A percentile compares a stretch with the other conserved stretches of the same genome.
phyloP scores from a whole-genome alignment of 2,329 filamentous ascomycete genomes.

The Tolypocladium amazonense region DNA sequence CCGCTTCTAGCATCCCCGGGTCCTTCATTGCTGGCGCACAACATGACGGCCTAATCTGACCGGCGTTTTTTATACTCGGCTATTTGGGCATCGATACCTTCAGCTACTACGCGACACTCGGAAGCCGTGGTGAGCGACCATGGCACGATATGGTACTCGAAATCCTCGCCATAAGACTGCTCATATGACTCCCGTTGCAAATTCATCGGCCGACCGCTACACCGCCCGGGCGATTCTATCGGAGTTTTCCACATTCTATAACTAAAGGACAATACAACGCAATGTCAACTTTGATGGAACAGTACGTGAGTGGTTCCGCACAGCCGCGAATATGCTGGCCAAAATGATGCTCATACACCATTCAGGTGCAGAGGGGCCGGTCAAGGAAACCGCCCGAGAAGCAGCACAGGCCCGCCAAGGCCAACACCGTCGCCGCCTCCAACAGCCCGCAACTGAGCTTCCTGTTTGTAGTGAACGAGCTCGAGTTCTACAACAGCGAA shows the following conservation, averaged over 20 bases:
- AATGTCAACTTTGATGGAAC: not conserved
- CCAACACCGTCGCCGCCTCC: not conserved
- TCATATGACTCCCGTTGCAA: not conserved
- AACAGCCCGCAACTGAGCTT: conserved; percentile 15
- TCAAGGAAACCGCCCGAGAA: not conserved
- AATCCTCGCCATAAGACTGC: not conserved
- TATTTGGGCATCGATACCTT: conserved; percentile 13
- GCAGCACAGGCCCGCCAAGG: not conserved
- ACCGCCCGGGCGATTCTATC: not conserved
- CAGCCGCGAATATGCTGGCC: not conserved
- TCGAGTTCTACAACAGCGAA: conserved; percentile 11
- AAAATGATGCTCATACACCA: not conserved
- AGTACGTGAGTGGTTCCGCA: not conserved
- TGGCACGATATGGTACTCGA: conserved; percentile 8
- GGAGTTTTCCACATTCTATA: not conserved
- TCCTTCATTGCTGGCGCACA: conserved; percentile 4
- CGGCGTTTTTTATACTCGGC: conserved; percentile 3
- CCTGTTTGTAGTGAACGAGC: conserved; percentile 28
- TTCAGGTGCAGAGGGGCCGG: not conserved
- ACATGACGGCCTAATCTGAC: conserved; percentile 12
- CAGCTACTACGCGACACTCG: not conserved
- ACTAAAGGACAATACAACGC: not conserved
- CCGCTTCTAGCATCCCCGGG: not conserved
- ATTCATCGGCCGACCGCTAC: not conserved
- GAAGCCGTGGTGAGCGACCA: not conserved